Base-by-base conservation (phyloP, 352 stramenopile species). In the Pythium oligandrum region DNA sequence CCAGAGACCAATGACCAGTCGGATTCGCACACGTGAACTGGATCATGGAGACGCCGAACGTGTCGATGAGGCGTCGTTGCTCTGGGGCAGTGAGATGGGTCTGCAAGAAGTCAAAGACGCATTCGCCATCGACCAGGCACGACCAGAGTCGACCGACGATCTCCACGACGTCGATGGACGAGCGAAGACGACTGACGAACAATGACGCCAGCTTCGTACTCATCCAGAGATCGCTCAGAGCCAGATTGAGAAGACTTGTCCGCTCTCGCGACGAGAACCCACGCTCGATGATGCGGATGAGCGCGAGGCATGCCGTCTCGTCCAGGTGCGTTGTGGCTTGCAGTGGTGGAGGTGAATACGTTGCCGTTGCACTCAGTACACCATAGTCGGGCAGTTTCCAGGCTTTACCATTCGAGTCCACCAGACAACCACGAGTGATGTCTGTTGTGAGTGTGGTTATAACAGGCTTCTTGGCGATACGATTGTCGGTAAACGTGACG, bases 11-110 rank as follows among this genome's bases (percentile, higher is more conserved):
- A 6, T 76, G 71, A 0, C 76, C 79, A 12, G 79, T 90, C 0
- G 76, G 76, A 44, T 86, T 90, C 2, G 63, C 53, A 1, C 65
- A 74, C 26, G 74, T 76, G 35, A 90, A 90, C 59, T 88, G 76
- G 40, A 88, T 73, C 17, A 63, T 69, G 0, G 60, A 62, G 0
- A 61, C 51, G 1, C 75, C 73, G 31, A 81, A 84, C 3, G 53
- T 57, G 38, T 86, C 71, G 8, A 90, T 75, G 10, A 88, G 66
- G 17, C 72, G 62, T 33, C 78, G 78, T 52, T 86, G 74, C 35
- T 90, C 76, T 0, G 48, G 3, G 5, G 58, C 40, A 2, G 48
- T 63, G 26, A 88, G 59, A 48, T 86, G 61, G 17, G 52, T 52
- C 17, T 82, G 73, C 10, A 90, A 44, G 30, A 88, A 87, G 7